phyloP scores from a whole-genome alignment of 495 filamentous ascomycete genomes.

The Xylaria scruposa region DNA sequence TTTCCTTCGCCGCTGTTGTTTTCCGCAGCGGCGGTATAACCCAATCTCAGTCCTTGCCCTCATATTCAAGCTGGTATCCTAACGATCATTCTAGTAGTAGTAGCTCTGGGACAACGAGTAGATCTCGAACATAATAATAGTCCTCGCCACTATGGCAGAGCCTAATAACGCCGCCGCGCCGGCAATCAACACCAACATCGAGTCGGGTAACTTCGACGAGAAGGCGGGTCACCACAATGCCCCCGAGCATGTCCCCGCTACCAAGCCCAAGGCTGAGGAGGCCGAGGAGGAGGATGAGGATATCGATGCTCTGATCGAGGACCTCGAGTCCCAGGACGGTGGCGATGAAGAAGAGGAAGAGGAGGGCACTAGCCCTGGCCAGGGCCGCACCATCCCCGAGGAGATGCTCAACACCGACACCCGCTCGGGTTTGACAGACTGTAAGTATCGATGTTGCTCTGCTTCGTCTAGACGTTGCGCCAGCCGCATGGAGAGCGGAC shows the following conservation, averaged over 20 bases:
- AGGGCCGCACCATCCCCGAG: slow-evolving; percentile 63
- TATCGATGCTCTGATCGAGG: slow-evolving; percentile 82
- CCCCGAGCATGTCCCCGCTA: slow-evolving; percentile 31
- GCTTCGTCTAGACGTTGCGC: neutral
- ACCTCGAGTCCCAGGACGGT: slow-evolving; percentile 79
- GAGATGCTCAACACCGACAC: slow-evolving; percentile 75
- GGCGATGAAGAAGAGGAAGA: slow-evolving; percentile 66
- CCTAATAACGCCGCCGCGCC: slow-evolving; percentile 52
- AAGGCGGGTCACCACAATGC: slow-evolving; percentile 47
- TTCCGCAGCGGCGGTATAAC: neutral
- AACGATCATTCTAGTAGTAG: slow-evolving; percentile 22
- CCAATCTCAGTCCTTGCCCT: neutral
- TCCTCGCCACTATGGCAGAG: slow-evolving; percentile 55
- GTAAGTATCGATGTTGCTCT: slow-evolving; percentile 28
- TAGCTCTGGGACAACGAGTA: slow-evolving; percentile 31
- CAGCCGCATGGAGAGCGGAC: neutral
- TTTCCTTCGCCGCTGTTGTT: slow-evolving; percentile 1
- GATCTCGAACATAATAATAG: slow-evolving; percentile 29
- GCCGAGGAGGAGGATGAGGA: slow-evolving; percentile 74
- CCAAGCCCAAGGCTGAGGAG: slow-evolving; percentile 47
- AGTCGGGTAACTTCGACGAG: slow-evolving; percentile 63
- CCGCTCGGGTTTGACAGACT: slow-evolving; percentile 69
- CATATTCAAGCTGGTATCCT: slow-evolving; percentile 26
- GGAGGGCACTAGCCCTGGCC: slow-evolving; percentile 52
- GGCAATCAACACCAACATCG: slow-evolving; percentile 61